These are phyloP conservation scores for Malassezia pachydermatis DNA, from an alignment of 1,284 basidiomycete genomes.

Conservation along the genomic window DNA sequence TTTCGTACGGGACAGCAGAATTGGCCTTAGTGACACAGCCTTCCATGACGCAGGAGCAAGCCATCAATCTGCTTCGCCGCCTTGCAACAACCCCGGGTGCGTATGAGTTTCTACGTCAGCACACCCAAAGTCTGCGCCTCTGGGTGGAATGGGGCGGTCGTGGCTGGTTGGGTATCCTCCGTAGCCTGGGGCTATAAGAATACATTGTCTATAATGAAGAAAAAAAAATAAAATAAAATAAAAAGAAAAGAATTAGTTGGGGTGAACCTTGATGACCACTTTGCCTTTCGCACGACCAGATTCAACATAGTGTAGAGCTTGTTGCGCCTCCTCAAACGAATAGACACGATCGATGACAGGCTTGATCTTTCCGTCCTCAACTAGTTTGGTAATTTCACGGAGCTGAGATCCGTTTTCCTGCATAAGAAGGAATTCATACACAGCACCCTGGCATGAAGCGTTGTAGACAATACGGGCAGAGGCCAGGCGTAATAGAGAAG, in stretches of 20 bases:
- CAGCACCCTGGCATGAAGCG: not conserved
- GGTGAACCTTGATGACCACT: not conserved
- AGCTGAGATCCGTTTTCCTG: not conserved
- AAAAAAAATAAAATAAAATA: too few species aligned
- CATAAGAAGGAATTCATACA: conserved; percentile 1
- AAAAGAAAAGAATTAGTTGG: too few species aligned
- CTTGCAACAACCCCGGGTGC: conserved; percentile 5
- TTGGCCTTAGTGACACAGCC: conserved; percentile 5
- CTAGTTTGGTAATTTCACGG: not conserved
- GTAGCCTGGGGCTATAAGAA: conserved; percentile 6
- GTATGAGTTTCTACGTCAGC: not conserved
- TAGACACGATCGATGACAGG: not conserved
- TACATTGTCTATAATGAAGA: too few species aligned
- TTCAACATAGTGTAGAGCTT: not conserved
- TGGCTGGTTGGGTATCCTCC: conserved; percentile 18
- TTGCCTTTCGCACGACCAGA: not conserved
- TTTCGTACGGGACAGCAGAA: conserved; percentile 13
- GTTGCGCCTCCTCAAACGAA: not conserved
- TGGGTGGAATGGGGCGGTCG: conserved; percentile 17
- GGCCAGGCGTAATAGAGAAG: not conserved
- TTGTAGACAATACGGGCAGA: not conserved
- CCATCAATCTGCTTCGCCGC: not conserved
- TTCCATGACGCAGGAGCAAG: not conserved
- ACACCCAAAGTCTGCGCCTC: not conserved
- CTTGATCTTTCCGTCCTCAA: not conserved